Percentiles rank a stretch among this genome's conserved stretches.
phyloP scores from a whole-genome alignment of 2,329 filamentous ascomycete species.

The Colletotrichum tropicale region DNA sequence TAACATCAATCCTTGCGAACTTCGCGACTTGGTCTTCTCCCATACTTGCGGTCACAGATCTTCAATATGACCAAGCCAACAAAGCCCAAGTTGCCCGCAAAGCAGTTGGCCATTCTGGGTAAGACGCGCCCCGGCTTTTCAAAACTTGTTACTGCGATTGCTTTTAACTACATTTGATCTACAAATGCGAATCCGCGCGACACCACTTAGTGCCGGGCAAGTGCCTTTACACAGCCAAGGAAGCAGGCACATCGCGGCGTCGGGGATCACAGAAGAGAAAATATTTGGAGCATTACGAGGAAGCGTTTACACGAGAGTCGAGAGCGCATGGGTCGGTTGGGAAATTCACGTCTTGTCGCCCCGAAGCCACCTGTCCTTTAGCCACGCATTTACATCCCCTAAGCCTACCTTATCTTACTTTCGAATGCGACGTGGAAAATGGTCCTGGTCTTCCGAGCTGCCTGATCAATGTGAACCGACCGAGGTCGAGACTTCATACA shows the following conservation, averaged over 20 bases:
- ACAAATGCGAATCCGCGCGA: background rate
- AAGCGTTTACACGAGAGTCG: background rate
- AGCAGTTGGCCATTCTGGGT: conserved; percentile 82
- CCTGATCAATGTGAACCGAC: conserved; percentile 18
- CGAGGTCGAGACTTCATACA: background rate
- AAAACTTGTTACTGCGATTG: background rate
- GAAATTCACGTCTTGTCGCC: background rate
- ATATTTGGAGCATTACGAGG: background rate
- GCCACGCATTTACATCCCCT: background rate
- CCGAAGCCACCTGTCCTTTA: conserved; percentile 2
- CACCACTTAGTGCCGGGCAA: conserved; percentile 3
- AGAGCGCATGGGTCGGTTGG: background rate
- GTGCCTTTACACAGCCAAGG: background rate
- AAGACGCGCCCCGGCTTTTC: conserved; percentile 37
- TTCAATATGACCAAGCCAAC: conserved; percentile 24
- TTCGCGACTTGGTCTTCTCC: background rate
- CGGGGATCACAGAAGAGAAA: background rate
- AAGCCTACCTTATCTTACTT: background rate
- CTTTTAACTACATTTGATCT: background rate
- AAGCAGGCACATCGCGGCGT: background rate
- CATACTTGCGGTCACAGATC: background rate
- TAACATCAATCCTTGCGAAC: background rate
- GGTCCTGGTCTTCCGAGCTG: conserved; percentile 17
- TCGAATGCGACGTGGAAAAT: conserved; percentile 11
- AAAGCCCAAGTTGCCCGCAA: conserved; percentile 70